A percentile compares a stretch with the other conserved stretches of the same genome.
Conservation (phyloP, 495 filamentous ascomycete genomes). For the Saxispiralis lemnorum region DNA sequence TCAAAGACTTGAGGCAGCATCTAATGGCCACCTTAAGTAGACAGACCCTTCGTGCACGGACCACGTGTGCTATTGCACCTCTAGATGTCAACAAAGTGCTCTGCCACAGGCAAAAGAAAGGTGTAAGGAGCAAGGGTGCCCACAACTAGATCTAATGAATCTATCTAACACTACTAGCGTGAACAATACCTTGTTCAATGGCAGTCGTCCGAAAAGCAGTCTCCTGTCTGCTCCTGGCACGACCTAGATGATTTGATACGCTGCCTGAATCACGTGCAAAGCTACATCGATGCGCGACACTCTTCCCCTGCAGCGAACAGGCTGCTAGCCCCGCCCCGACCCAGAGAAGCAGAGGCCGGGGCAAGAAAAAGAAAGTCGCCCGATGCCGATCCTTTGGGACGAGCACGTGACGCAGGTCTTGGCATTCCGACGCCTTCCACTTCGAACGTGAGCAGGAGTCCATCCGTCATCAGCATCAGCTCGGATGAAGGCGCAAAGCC, state of each 20-base stretch:
- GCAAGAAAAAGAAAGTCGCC: conserved; percentile 22
- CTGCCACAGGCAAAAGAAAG: conserved; percentile 9
- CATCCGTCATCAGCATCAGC: conserved; percentile 1
- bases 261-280: conserved; percentile 21
- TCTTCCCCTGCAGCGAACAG: conserved; percentile 5
- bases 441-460: not conserved
- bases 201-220: conserved; percentile 5
- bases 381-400: conserved; percentile 7
- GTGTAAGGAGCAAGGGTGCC: conserved; percentile 5
- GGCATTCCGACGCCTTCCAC: not conserved
- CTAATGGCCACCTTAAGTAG: too few species aligned
- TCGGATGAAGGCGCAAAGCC: not conserved
- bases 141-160: not conserved
- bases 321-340: too few species aligned
- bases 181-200: conserved; percentile 25
- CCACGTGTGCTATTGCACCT: conserved; percentile 1
- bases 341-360: too few species aligned
- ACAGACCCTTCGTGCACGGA: not conserved
- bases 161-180: conserved; percentile 11
- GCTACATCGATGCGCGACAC: conserved; percentile 18
- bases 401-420: conserved; percentile 4
- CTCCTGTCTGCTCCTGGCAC: conserved; percentile 22
- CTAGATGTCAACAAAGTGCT: conserved; percentile 10
- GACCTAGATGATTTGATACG: conserved; percentile 16
- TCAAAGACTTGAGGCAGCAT: too few species aligned